Base-by-base conservation (phyloP, 2,329 filamentous ascomycete genomes). In the Septoria petroselini region DNA sequence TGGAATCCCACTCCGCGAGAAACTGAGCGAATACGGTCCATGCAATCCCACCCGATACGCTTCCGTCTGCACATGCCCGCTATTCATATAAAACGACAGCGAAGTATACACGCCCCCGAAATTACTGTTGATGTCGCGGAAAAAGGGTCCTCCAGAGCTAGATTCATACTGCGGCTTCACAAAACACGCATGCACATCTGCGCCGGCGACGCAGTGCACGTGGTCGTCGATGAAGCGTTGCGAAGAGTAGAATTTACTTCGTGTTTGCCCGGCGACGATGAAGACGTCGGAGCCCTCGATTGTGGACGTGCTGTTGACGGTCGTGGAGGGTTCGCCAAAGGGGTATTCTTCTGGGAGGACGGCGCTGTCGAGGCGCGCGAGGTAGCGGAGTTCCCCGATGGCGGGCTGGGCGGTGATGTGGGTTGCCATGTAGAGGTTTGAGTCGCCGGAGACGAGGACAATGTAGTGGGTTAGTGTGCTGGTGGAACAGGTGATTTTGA, bases 81-180 rank as follows among this genome's bases (percentile, higher is more conserved):
- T 82, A 71, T 86, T 86, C 75, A 84, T 84, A 70, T 85, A 86
- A 67, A 79, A 83, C 66, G 83, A 84, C 0, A 86, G 72, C 48
- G 74, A 79, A 29, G 72, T 82, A 55, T 74, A 78, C 9, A 41
- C 43, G 4, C 79, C 80, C 12, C 74, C 80, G 53, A 84, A 82
- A 70, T 86, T 86, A 44, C 76, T 73, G 68, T 84, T 78, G 66
- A 85, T 84, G 55, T 84, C 81, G 12, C 73, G 70, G 54, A 62
- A 59, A 73, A 86, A 86, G 12, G 83, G 83, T 1, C 83, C 83
- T 9, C 83, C 83, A 0, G 81, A 82, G 1, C 79, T 81, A 7
- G 73, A 75, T 64, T 86, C 83, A 41, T 81, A 82, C 29, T 78
- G 70, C 69, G 8, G 70, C 73, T 33, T 77, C 76, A 41, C 78